phyloP scores from a whole-genome alignment of 495 filamentous ascomycete species.

The Penicillium tannophilum region DNA sequence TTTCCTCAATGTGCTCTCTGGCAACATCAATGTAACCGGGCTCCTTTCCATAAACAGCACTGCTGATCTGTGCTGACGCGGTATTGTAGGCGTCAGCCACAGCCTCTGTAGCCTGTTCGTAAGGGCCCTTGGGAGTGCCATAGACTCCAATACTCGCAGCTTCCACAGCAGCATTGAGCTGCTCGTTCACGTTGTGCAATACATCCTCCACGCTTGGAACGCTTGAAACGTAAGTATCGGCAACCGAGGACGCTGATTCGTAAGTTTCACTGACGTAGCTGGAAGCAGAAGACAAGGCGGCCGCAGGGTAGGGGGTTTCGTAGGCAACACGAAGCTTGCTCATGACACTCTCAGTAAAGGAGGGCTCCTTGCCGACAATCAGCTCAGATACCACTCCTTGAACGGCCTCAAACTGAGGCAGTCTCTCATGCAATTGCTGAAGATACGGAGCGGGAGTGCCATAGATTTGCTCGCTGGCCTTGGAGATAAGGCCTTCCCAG shows the following conservation, averaged over 20 bases:
- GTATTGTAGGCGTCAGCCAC: slow-evolving; percentile 52
- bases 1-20: slow-evolving; percentile 48
- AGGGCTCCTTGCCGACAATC: slow-evolving; percentile 73
- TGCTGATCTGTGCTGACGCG: slow-evolving; percentile 49
- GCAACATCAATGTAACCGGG: slow-evolving; percentile 52
- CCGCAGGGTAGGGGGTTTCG: slow-evolving; percentile 55
- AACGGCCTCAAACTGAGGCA: slow-evolving; percentile 67
- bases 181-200: slow-evolving; percentile 55
- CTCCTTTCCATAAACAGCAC: slow-evolving; percentile 58
- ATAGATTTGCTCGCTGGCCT: slow-evolving; percentile 71
- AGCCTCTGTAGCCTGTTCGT: slow-evolving; percentile 55
- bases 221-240: slow-evolving; percentile 55
- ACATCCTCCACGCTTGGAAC: slow-evolving; percentile 61
- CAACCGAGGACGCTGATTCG: slow-evolving; percentile 55
- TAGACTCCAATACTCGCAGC: slow-evolving; percentile 62
- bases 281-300: slow-evolving; percentile 51
- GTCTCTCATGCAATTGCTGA: slow-evolving; percentile 53
- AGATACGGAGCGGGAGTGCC: slow-evolving; percentile 69
- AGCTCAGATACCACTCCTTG: slow-evolving; percentile 76
- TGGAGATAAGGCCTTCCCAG: slow-evolving; percentile 69
- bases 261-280: slow-evolving; percentile 60
- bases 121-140: slow-evolving; percentile 56
- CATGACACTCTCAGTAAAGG: slow-evolving; percentile 81
- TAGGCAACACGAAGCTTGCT: slow-evolving; percentile 67
- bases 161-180: slow-evolving; percentile 60